phyloP scores from a whole-genome alignment of 495 filamentous ascomycete genomes.

The Hypoxylon crocopeplum region DNA sequence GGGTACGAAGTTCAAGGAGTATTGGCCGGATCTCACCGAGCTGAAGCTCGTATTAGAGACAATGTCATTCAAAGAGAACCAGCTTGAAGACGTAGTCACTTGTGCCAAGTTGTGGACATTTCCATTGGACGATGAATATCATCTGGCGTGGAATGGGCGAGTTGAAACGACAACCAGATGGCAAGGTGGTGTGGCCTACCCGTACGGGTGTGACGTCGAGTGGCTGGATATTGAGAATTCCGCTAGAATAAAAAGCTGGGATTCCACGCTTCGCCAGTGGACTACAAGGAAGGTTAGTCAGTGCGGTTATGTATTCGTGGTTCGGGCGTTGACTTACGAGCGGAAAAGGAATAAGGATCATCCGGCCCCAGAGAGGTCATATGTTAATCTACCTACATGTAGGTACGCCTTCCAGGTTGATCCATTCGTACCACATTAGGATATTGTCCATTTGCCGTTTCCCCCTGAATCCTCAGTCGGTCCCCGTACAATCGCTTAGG shows the following conservation, averaged over 20 bases:
- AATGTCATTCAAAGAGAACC: conserved; percentile 27
- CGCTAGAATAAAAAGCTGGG: no score
- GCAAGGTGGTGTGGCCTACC: conserved; percentile 30
- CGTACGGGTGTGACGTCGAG: conserved; percentile 12
- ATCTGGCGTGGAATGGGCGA: conserved; percentile 32
- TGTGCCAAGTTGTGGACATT: conserved; percentile 43
- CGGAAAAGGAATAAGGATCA: conserved; percentile 6
- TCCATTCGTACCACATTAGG: no score
- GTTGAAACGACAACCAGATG: conserved; percentile 24
- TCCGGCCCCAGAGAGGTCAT: neutral
- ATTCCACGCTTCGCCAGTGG: no score
- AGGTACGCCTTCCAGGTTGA: no score
- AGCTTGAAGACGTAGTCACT: conserved; percentile 35
- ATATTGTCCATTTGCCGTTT: no score
- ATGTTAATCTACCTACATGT: no score
- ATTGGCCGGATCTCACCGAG: conserved; percentile 37
- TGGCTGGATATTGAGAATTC: neutral
- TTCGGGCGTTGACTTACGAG: conserved; percentile 19
- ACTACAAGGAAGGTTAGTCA: no score
- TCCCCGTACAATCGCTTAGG: no score
- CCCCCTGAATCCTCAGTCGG: no score
- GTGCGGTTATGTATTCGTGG: conserved; percentile 25
- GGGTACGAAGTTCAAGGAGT: conserved; percentile 33
- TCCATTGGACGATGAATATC: conserved; percentile 24
- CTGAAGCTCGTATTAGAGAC: conserved; percentile 39